These are phyloP conservation scores for Suhomyces emberorum DNA, from an alignment of 805 yeast species.

Conservation along the genomic window DNA sequence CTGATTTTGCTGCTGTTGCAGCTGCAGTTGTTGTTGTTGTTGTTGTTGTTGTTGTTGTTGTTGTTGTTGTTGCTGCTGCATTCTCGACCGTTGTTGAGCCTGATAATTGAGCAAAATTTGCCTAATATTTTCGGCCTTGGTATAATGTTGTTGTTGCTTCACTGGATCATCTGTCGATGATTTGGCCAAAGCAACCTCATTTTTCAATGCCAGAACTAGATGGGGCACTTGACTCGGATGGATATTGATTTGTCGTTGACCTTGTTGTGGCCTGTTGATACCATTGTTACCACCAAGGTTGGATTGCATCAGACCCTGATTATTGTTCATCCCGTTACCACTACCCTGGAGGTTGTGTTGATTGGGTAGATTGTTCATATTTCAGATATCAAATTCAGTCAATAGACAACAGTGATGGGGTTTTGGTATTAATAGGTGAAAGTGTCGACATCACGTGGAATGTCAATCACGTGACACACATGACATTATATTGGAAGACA, in stretches of 20 bases:
- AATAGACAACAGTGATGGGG: too few relatives aligned
- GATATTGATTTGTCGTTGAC: too few relatives aligned
- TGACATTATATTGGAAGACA: too few relatives aligned
- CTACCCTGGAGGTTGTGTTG: slow-evolving; percentile 1
- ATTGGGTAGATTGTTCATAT: slow-evolving; percentile 3
- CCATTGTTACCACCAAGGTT: background rate
- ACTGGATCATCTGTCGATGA: slow-evolving; percentile 57
- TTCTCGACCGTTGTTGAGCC: slow-evolving; percentile 36
- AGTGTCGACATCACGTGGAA: too few relatives aligned
- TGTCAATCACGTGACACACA: too few relatives aligned
- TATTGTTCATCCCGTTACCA: slow-evolving; percentile 2
- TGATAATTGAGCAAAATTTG: slow-evolving; percentile 56
- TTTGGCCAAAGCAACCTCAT: slow-evolving; percentile 60
- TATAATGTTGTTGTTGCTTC: slow-evolving; percentile 59
- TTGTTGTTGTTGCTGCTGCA: slow-evolving; percentile 15
- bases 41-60: slow-evolving; percentile 21
- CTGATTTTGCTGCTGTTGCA: slow-evolving; percentile 12
- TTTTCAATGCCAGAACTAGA: slow-evolving; percentile 55
- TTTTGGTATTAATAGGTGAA: too few relatives aligned
- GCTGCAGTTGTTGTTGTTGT: slow-evolving; percentile 11
- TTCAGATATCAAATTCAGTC: too few relatives aligned
- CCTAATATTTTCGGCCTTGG: slow-evolving; percentile 62
- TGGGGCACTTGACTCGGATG: slow-evolving; percentile 56
- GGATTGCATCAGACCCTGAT: background rate
- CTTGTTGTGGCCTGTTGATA: slow-evolving; percentile 1